Evolutionary conservation across 805 yeast species (phyloP), one percentile per base, ranked within the genome.

Genomic region (Barnettozyma siamensis): DNA sequence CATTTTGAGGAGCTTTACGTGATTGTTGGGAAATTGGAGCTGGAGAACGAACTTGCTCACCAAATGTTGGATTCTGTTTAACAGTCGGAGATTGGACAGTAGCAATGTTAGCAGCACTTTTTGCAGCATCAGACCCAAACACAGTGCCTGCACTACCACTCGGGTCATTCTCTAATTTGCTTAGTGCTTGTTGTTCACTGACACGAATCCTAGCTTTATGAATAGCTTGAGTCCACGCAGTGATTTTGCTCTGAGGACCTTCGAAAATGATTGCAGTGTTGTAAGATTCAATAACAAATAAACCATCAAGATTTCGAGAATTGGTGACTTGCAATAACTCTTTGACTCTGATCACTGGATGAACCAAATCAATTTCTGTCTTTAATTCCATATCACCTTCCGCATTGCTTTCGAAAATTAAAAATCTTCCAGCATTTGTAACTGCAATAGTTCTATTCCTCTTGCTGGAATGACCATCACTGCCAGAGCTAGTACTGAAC

Each of bases 361-460:
- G 74, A 5, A 71, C 65, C 32, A 83, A 58, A 47, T 70, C 70
- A 28, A 84, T 67, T 43, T 81, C 88, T 15, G 72, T 65, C 15
- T 70, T 64, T 33, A 80, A 53, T 43, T 73, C 73, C 51, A 72
- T 68, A 28, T 66, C 67, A 7, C 62, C 65, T 9, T 58, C 61
- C 10, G 62, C 42, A 18, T 50, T 51, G 49, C 64, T 60, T 1
- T 50, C 56, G 45, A 83, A 76, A 1, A 83, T 54, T 44, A 84
- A 58, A 1, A 75, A 77, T 36, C 89, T 65, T 1, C 88, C 91
- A 54, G 71, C 71, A 1, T 77, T 67, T 2, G 89, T 83, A 0
- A 81, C 63, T 12, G 83, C 48, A 44, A 81, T 50, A 2, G 80
- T 70, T 47, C 85, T 71, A 9, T 68, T 65, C 41, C 67, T 59